Percentiles rank a stretch among this genome's conserved stretches.
These are phyloP conservation scores for Gaultheria prostrata DNA, from an alignment of 148 eudicot species.

Conservation along the genomic window DNA sequence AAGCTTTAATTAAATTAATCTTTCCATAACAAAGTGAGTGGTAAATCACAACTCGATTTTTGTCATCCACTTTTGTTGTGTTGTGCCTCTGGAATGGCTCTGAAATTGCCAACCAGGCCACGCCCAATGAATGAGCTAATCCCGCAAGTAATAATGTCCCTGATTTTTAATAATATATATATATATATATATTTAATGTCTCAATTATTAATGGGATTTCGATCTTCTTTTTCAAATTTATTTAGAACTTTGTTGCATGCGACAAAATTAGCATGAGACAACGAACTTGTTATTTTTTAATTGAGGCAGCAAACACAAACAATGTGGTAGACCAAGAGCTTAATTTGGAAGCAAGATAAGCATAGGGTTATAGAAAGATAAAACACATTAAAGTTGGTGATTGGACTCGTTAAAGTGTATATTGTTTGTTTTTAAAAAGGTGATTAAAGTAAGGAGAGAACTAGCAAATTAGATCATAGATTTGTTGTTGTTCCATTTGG, in stretches of 20 bases:
- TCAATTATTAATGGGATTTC: neutral
- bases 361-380: neutral
- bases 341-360: neutral
- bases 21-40: neutral
- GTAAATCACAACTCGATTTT: neutral
- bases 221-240: neutral
- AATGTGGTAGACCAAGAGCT: neutral
- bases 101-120: conserved; percentile 4
- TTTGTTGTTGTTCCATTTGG: neutral
- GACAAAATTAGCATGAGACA: conserved; percentile 5
- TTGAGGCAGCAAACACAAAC: neutral
- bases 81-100: neutral
- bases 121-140: neutral
- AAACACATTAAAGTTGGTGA: neutral
- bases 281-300: neutral
- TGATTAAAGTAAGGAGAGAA: neutral
- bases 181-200: neutral
- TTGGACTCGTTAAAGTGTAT: conserved; percentile 1
- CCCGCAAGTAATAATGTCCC: neutral
- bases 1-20: neutral
- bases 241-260: neutral
- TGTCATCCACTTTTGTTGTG: neutral
- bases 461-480: neutral
- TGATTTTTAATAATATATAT: no score
- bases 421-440: neutral